Conservation (phyloP, 177 flowering plant genomes). For the Vitis hybrid region DNA sequence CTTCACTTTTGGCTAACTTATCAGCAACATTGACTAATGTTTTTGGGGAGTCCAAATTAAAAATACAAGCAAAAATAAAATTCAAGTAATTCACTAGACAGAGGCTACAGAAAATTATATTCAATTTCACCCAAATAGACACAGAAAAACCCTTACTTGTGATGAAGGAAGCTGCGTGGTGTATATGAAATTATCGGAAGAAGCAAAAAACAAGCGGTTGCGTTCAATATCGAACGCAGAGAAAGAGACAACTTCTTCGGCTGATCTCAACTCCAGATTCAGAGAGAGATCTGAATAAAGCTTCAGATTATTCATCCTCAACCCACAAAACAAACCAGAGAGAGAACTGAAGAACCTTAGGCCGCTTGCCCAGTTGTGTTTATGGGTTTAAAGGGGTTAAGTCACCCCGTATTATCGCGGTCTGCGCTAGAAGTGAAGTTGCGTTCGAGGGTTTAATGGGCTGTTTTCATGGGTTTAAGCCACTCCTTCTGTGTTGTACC, state of each 20-base stretch:
- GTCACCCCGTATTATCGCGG: not conserved
- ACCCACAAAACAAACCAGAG: too few relatives aligned
- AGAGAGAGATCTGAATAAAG: constrained; percentile 46
- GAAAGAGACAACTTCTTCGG: constrained; percentile 47
- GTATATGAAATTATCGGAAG: constrained; percentile 65
- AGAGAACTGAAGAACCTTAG: not conserved
- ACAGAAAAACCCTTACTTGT: constrained; percentile 38
- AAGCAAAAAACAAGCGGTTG: constrained; percentile 79
- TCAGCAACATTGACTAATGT: too few relatives aligned
- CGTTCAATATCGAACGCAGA: constrained; percentile 78
- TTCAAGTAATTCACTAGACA: not conserved
- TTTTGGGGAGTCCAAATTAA: not conserved
- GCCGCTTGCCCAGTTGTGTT: too few relatives aligned
- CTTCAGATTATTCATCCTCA: constrained; percentile 79
- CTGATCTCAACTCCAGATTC: constrained; percentile 47
- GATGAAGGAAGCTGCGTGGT: constrained; percentile 46
- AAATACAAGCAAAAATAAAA: not conserved
- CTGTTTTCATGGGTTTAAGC: too few relatives aligned
- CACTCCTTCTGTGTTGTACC: too few relatives aligned
- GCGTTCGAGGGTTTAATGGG: too few relatives aligned
- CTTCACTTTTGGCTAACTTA: too few relatives aligned
- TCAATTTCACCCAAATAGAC: not conserved
- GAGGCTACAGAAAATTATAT: not conserved
- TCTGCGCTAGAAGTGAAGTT: too few relatives aligned
- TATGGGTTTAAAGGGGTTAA: constrained; percentile 6